These are phyloP conservation scores for Aspergillus sp. DNA, from an alignment of 2,329 filamentous ascomycete genomes.

Conservation along the genomic window DNA sequence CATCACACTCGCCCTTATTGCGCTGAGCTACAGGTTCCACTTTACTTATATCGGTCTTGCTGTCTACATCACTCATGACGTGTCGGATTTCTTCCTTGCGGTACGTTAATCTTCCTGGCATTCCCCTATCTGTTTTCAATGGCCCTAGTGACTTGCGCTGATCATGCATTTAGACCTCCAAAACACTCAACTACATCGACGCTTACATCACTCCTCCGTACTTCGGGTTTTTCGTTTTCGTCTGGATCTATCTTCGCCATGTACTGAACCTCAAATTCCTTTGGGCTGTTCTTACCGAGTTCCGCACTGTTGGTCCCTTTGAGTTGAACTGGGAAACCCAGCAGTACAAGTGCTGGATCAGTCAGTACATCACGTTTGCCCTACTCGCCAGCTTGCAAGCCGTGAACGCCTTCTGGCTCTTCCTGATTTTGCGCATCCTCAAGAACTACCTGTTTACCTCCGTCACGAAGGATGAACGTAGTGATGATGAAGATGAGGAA, in stretches of 20 bases:
- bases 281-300: conserved; percentile 48
- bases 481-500: conserved; percentile 47
- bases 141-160: background rate
- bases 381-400: conserved; percentile 47
- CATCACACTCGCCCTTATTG: conserved; percentile 81
- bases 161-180: conserved; percentile 65
- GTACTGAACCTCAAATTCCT: conserved; percentile 55
- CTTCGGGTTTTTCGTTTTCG: conserved; percentile 75
- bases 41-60: conserved; percentile 93
- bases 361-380: conserved; percentile 47
- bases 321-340: conserved; percentile 51
- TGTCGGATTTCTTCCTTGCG: conserved; percentile 93
- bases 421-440: conserved; percentile 46
- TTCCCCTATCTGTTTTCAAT: background rate
- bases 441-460: conserved; percentile 44
- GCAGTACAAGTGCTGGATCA: conserved; percentile 51
- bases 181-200: conserved; percentile 88
- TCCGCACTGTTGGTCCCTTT: conserved; percentile 49
- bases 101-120: conserved; percentile 48
- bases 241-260: conserved; percentile 90
- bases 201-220: conserved; percentile 76
- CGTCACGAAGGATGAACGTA: conserved; percentile 44
- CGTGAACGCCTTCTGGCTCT: conserved; percentile 50
- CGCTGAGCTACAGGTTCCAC: conserved; percentile 88
- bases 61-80: conserved; percentile 92